Evolutionary conservation across 23 red algal genomes (phyloP), one percentile per base, ranked within the genome.

Genomic region (Chondrus crispus): DNA sequence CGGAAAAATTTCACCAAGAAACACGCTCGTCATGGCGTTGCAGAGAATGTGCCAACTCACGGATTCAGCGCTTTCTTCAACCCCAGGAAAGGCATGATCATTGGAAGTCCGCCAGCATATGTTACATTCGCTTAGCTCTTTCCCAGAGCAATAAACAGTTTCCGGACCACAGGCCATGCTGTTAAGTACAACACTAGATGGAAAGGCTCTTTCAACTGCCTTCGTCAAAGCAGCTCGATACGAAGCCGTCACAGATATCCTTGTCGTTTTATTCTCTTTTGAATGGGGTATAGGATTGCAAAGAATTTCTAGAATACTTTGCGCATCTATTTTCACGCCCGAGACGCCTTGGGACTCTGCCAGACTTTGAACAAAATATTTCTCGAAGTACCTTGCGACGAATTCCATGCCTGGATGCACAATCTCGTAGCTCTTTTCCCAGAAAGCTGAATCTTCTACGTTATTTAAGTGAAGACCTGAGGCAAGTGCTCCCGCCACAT

Each of bases 71-170:
- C 40, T n/a, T 48, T 95, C 93, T 13, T 88, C 83, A 28, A 49
- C n/a, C 3, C 46, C 51, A 11, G 87, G 86, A 73, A 95, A 95
- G 38, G 93, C 85, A 44, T 95, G 93, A 75, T 95, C 93, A 84
- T 95, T 80, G 5, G 93, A 95, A n/a, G 87, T 87, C 24, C 93
- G 79, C 93, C 93, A 95, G 26, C 77, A 90, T 19, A 90, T 62
- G 54, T 90, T 86, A 66, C 54, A 26, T 12, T 44, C 54, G 32
- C 75, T 73, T 38, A 85, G 48, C 43, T 73, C 50, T 48, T 46
- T 30, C 29, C 81, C 80, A 32, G 81, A 93, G 29, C 49, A 43
- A 78, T 88, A 88, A 6, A 88, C 48, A 49, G 48, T 62, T 80
- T 94, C 92, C 39, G 46, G 81, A 19, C 92, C 73, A 78, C 92